Evolutionary conservation across 805 yeast species (phyloP).

Genomic region (Cyberlindnera maclurae): DNA sequence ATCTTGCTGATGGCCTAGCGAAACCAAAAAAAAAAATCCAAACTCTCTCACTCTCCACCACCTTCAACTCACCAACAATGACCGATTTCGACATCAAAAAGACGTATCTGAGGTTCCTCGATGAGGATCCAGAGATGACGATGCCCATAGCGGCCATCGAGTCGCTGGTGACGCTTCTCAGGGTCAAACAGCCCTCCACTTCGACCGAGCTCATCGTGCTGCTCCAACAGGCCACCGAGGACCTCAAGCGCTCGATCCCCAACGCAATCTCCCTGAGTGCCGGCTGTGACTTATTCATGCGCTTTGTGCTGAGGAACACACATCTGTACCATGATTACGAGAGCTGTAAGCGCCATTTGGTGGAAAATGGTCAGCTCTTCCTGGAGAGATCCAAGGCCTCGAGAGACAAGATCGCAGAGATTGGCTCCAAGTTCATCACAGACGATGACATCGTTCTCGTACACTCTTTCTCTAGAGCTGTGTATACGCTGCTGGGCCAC

Average conservation of each 20-base stretch:
- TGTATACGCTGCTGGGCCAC: constrained; percentile 60
- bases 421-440: constrained; percentile 81
- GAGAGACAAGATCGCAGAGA: constrained; percentile 78
- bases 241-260: constrained; percentile 69
- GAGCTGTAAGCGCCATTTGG: constrained; percentile 77
- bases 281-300: constrained; percentile 93
- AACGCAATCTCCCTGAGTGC: constrained; percentile 93
- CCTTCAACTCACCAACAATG: constrained; percentile 8
- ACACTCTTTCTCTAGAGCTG: constrained; percentile 91
- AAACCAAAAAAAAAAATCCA: too few species aligned
- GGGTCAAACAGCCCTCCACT: constrained; percentile 82
- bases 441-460: constrained; percentile 90
- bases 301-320: constrained; percentile 85
- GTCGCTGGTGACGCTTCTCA: constrained; percentile 76
- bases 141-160: constrained; percentile 99
- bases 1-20: too few species aligned
- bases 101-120: constrained; percentile 71
- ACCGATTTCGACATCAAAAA: constrained; percentile 69
- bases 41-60: too few species aligned
- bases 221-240: constrained; percentile 68
- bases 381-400: constrained; percentile 88
- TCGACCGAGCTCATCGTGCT: constrained; percentile 86
- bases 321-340: constrained; percentile 93
- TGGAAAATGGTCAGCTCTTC: constrained; percentile 88
- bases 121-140: constrained; percentile 92